Evolutionary conservation across 2,329 filamentous ascomycete species (phyloP).

Genomic region (Pseudogymnoascus sp.): DNA sequence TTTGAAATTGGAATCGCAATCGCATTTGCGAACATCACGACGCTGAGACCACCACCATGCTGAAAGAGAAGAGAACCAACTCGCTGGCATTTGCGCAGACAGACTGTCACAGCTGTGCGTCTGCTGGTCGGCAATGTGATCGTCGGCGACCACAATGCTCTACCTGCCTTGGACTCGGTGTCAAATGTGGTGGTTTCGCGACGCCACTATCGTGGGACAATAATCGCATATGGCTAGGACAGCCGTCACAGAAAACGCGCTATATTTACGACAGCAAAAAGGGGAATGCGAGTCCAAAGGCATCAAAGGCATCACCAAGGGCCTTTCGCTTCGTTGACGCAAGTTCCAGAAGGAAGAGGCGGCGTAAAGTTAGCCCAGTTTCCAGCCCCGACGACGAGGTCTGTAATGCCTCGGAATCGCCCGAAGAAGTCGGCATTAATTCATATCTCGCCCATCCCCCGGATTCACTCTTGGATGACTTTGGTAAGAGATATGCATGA

Average conservation of each 20-base stretch:
- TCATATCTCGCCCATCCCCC: background rate
- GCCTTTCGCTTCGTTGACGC: conserved; percentile 5
- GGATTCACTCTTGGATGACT: background rate
- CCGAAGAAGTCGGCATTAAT: background rate
- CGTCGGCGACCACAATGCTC: conserved; percentile 22
- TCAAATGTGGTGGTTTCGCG: conserved; percentile 17
- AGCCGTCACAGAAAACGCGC: background rate
- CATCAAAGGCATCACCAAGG: background rate
- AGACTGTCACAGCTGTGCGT: conserved; percentile 25
- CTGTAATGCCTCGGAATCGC: background rate
- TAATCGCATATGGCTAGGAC: conserved; percentile 10
- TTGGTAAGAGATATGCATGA: background rate
- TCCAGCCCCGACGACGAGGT: background rate
- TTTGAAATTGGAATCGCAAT: background rate
- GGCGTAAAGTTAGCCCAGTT: background rate
- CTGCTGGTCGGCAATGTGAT: conserved; percentile 20
- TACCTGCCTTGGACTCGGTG: conserved; percentile 18
- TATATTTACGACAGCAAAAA: background rate
- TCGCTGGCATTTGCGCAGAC: conserved; percentile 22
- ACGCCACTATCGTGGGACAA: conserved; percentile 17
- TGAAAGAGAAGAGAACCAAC: conserved; percentile 27
- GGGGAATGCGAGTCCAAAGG: background rate
- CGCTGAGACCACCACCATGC: background rate
- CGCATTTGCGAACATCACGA: background rate
- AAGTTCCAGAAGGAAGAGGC: conserved; percentile 4